Conservation (phyloP, 345 rosid genomes). For the Hevea brasiliensis region DNA sequence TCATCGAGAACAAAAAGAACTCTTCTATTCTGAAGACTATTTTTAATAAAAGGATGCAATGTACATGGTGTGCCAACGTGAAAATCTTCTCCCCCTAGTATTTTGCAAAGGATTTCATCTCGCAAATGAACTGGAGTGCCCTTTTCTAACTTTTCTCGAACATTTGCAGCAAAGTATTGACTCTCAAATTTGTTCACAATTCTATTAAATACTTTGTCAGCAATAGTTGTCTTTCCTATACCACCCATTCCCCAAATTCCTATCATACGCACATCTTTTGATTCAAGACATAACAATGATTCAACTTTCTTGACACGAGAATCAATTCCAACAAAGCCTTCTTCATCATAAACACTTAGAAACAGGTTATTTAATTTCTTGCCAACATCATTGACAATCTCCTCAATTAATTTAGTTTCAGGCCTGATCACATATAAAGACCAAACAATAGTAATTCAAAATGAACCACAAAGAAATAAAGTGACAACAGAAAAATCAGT, state of each 20-base stretch:
- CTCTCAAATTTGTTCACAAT: neutral
- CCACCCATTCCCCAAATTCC: conserved; percentile 18
- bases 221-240: conserved; percentile 4
- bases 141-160: neutral
- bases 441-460: too few relatives aligned
- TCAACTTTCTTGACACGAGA: neutral
- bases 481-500: too few relatives aligned
- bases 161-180: neutral
- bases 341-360: neutral
- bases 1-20: neutral
- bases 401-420: neutral
- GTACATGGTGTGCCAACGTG: neutral
- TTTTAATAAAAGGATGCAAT: neutral
- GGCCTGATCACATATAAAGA: neutral
- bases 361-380: neutral
- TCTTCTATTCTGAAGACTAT: neutral
- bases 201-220: neutral
- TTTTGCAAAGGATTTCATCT: neutral
- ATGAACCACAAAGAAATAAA: too few relatives aligned
- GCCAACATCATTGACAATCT: neutral
- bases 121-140: neutral
- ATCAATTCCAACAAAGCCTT: conserved; percentile 10
- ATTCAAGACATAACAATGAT: neutral
- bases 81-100: neutral
- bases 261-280: neutral